Evolutionary conservation across 2,329 filamentous ascomycete genomes (phyloP).

Genomic region (Aspergillus aculeatus): DNA sequence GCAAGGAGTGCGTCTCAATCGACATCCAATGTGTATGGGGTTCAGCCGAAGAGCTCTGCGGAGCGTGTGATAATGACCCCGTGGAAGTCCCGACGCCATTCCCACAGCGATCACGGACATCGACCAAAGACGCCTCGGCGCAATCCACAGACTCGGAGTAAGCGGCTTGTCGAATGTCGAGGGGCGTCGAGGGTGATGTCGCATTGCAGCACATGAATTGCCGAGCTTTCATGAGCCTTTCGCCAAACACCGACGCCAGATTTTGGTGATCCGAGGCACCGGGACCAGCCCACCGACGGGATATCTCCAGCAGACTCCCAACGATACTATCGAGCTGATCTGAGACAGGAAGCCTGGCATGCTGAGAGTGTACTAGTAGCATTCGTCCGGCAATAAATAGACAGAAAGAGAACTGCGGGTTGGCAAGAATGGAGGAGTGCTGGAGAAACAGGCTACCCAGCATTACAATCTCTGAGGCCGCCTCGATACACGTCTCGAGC

Average conservation of each 20-base stretch:
- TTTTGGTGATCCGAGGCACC: conserved; percentile 13
- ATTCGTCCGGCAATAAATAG: conserved; percentile 47
- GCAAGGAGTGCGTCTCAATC: too few species aligned
- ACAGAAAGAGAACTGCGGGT: conserved; percentile 47
- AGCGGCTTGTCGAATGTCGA: conserved; percentile 22
- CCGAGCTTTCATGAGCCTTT: conserved; percentile 17
- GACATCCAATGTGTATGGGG: too few species aligned
- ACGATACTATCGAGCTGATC: conserved; percentile 36
- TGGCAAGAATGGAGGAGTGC: conserved; percentile 28
- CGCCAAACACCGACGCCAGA: conserved; percentile 21
- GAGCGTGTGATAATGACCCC: too few species aligned
- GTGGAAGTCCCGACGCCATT: too few species aligned
- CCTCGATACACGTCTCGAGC: conserved; percentile 51
- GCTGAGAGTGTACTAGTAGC: conserved; percentile 40
- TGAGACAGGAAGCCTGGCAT: conserved; percentile 31
- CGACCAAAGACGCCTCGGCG: too few species aligned
- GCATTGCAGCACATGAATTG: neutral
- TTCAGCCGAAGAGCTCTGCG: too few species aligned
- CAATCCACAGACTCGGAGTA: conserved; percentile 14
- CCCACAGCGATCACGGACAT: too few species aligned
- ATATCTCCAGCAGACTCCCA: conserved; percentile 36
- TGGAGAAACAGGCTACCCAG: conserved; percentile 49
- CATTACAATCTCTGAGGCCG: conserved; percentile 45
- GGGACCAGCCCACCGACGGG: conserved; percentile 38
- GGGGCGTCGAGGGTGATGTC: conserved; percentile 3